These are phyloP conservation scores for Hyphopichia wangnamkhiaoensis DNA, from an alignment of 1,139 yeast species.

Conservation along the genomic window DNA sequence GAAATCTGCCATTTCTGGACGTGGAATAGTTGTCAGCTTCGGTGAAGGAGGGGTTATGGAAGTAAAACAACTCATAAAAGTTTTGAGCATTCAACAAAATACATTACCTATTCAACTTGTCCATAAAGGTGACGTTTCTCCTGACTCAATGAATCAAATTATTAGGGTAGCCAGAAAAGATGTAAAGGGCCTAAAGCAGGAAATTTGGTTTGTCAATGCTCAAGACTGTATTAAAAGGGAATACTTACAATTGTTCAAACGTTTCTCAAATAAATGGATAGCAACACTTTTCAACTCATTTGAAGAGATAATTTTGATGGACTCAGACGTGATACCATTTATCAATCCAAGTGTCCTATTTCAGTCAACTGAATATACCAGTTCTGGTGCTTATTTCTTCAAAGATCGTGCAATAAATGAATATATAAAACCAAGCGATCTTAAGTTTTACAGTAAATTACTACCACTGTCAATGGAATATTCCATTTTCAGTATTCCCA, in stretches of 20 bases:
- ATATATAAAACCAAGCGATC: constrained; percentile 16
- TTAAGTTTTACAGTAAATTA: constrained; percentile 22
- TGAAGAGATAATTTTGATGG: constrained; percentile 37
- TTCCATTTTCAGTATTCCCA: constrained; percentile 5
- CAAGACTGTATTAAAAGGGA: constrained; percentile 18
- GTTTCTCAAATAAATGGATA: constrained; percentile 37
- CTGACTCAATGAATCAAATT: background rate
- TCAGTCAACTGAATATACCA: constrained; percentile 25
- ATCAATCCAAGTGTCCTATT: constrained; percentile 28
- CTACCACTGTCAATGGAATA: constrained; percentile 30
- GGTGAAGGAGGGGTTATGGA: constrained; percentile 16
- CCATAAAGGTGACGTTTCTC: constrained; percentile 23
- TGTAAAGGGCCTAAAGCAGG: constrained; percentile 19
- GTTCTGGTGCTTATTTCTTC: constrained; percentile 37
- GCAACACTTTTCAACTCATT: constrained; percentile 41
- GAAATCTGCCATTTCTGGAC: constrained; percentile 19
- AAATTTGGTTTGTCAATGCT: constrained; percentile 36
- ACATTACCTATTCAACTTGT: constrained; percentile 29
- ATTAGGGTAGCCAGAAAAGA: background rate
- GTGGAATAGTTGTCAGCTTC: constrained; percentile 28
- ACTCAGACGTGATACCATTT: constrained; percentile 40
- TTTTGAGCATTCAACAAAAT: constrained; percentile 27
- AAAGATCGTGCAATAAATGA: constrained; percentile 35
- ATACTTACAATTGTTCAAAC: constrained; percentile 19
- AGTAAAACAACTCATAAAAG: constrained; percentile 21